Base-by-base conservation (phyloP, 805 yeast species). In the Saturnispora hagleri region DNA sequence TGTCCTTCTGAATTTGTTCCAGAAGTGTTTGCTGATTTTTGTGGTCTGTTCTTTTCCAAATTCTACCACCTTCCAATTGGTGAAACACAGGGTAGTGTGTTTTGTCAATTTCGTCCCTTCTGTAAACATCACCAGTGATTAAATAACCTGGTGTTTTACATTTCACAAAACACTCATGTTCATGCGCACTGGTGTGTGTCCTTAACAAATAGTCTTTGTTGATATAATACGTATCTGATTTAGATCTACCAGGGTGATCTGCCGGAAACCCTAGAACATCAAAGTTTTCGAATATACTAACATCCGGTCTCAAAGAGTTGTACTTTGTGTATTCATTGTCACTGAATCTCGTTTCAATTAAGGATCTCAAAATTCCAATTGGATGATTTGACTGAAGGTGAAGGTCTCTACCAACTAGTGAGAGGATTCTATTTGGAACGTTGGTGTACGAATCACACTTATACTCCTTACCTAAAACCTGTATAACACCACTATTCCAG, bases 171-270 rank as follows among this genome's bases (percentile, higher is more conserved):
- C 97, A 89, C 62, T 86, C 89, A 58, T 77, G 79, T 68, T 93
- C 99, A 67, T 93, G 99, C 0, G 99, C 99, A 1, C 97, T 89
- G 0, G 99, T 91, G 64, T 93, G 99, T 0, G 99, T 93, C 62
- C 99, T 74, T 54, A 93, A 70, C 28, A 93, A 71, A 33, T 82
- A 71, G 20, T 77, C 76, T 50, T 81, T 75, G 69, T 93, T 90
- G 50, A 93, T 64, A 62, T 93, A 93, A 67, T 93, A 93, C 0
- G 99, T 91, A 65, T 93, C 99, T 3, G 95, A 85, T 61, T 79
- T 86, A 18, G 93, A 80, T 62, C 99, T 75, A 3, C 99, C 97
- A 0, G 96, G 96, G 65, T 93, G 99, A 62, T 90, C 95, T 35
- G 66, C 61, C 1, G 97, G 96, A 66, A 93, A 91, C 0, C 95